Percentiles rank a stretch among this genome's conserved stretches.
Evolutionary conservation across 2,329 filamentous ascomycete genomes (phyloP).

Genomic region (Ascocoryne sarcoides): DNA sequence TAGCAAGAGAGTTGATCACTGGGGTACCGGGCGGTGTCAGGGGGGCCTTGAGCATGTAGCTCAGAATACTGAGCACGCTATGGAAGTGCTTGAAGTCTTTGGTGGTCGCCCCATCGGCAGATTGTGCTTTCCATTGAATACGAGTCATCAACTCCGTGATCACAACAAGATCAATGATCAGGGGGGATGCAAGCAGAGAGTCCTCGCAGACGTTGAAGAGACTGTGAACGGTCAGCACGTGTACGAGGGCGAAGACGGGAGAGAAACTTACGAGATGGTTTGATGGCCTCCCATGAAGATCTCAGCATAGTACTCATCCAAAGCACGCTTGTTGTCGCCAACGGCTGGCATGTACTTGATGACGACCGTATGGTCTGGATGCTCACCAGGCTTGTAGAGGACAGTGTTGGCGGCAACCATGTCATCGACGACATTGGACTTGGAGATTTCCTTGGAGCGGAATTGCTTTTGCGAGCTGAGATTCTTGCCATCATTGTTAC

Average conservation of each 20-base stretch:
- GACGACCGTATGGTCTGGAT: slow-evolving; percentile 95
- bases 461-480: slow-evolving; percentile 96
- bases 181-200: slow-evolving; percentile 85
- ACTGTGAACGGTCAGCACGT: slow-evolving; percentile 34
- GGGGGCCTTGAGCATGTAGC: slow-evolving; percentile 98
- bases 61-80: slow-evolving; percentile 90
- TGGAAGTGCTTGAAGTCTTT: slow-evolving; percentile 88
- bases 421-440: slow-evolving; percentile 98
- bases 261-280: slow-evolving; percentile 65
- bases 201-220: slow-evolving; percentile 99
- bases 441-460: slow-evolving; percentile 99
- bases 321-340: slow-evolving; percentile 95
- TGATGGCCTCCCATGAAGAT: slow-evolving; percentile 99
- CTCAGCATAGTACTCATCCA: slow-evolving; percentile 98
- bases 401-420: slow-evolving; percentile 96
- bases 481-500: slow-evolving; percentile 99
- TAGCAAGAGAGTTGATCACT: slow-evolving; percentile 89
- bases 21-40: slow-evolving; percentile 90
- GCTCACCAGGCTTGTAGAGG: slow-evolving; percentile 84
- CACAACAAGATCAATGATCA: slow-evolving; percentile 94
- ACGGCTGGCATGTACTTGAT: slow-evolving; percentile 99
- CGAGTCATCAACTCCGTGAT: slow-evolving; percentile 98
- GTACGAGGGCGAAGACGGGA: slow-evolving; percentile 19
- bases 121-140: slow-evolving; percentile 74
- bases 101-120: slow-evolving; percentile 40